Percentiles rank a stretch among this genome's conserved stretches.
phyloP scores from a whole-genome alignment of 345 rosid species.

The Cardiospermum halicacabum region DNA sequence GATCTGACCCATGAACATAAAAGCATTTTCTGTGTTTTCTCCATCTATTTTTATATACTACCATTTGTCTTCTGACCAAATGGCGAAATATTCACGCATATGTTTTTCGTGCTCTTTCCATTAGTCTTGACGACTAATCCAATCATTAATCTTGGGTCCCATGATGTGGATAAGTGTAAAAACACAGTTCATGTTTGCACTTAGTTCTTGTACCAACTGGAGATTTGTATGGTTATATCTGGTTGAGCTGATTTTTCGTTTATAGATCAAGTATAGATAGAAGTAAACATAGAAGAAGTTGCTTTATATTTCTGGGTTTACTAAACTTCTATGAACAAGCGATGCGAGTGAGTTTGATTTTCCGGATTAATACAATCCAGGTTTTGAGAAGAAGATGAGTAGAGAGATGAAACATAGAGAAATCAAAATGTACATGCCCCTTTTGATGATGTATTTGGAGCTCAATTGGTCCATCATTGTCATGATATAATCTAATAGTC shows the following conservation, averaged over 20 bases:
- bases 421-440: slow-evolving; percentile 9
- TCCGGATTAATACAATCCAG: slow-evolving; percentile 1
- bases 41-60: too few species aligned
- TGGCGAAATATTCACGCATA: too few species aligned
- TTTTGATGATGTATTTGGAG: slow-evolving; percentile 21
- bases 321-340: not conserved
- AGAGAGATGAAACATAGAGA: slow-evolving; percentile 22
- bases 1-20: not conserved
- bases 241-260: too few species aligned
- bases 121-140: too few species aligned
- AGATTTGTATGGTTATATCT: too few species aligned
- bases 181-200: too few species aligned
- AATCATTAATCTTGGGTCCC: too few species aligned
- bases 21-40: not conserved
- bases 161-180: too few species aligned
- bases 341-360: not conserved
- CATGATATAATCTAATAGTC: slow-evolving; percentile 25
- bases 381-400: slow-evolving; percentile 24
- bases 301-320: not conserved
- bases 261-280: too few species aligned
- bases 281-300: too few species aligned
- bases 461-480: slow-evolving; percentile 23
- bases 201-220: too few species aligned
- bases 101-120: too few species aligned
- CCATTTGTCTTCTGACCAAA: not conserved